These are phyloP conservation scores for Pleurotus salmoneostramineus DNA, from an alignment of 768 basidiomycete genomes.

Conservation along the genomic window DNA sequence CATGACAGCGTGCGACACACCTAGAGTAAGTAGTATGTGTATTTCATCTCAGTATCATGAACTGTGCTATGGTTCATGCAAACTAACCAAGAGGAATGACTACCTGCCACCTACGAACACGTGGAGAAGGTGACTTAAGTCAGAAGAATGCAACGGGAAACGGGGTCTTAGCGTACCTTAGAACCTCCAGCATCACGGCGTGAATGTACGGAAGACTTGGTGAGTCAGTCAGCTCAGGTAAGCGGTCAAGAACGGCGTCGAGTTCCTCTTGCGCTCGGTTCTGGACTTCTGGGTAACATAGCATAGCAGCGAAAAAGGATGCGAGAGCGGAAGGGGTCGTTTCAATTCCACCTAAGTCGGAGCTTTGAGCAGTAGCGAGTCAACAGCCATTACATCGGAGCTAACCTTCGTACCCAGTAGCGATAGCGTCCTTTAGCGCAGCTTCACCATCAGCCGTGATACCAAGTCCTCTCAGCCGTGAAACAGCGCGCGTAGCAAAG, in stretches of 20 bases:
- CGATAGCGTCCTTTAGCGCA: background rate
- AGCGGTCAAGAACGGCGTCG: slow-evolving; percentile 1
- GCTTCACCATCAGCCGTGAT: background rate
- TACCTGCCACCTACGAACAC: background rate
- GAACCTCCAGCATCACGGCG: background rate
- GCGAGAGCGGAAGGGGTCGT: background rate
- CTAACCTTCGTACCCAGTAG: background rate
- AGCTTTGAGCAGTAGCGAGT: background rate
- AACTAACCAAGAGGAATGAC: background rate
- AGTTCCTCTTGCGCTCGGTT: background rate
- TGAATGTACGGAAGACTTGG: slow-evolving; percentile 9
- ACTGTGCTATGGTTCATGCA: background rate
- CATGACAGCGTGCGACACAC: slow-evolving; percentile 6
- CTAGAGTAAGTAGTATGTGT: background rate
- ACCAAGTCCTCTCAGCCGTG: background rate
- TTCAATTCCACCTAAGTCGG: slow-evolving; percentile 11
- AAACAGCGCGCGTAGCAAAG: background rate
- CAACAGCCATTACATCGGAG: background rate
- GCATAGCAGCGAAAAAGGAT: background rate
- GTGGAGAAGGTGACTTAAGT: background rate
- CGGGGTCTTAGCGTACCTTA: background rate
- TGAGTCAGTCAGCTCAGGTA: slow-evolving; percentile 14
- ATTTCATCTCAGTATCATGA: background rate
- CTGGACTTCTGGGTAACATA: background rate
- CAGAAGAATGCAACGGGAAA: background rate